A percentile compares a stretch with the other conserved stretches of the same genome.
Conservation (phyloP, 768 basidiomycete species). For the Podaxis rugospora region DNA sequence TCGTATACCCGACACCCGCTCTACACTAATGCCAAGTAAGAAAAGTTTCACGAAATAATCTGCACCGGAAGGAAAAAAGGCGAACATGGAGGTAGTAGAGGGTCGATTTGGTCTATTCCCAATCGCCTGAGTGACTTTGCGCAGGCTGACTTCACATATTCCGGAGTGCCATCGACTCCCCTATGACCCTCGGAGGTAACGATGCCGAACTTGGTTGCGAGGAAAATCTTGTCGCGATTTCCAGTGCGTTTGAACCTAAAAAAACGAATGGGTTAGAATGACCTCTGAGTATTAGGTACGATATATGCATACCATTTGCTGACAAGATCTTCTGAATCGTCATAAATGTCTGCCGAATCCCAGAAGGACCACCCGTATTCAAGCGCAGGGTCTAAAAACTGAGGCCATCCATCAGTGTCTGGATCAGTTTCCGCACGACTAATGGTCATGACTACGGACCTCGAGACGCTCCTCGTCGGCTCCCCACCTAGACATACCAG, state of each 20-base stretch:
- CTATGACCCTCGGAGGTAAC: conserved; percentile 11
- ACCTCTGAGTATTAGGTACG: not conserved
- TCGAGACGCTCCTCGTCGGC: conserved; percentile 58
- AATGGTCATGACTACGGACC: conserved; percentile 25
- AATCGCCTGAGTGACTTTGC: conserved; percentile 37
- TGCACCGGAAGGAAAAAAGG: not conserved
- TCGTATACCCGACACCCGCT: too few relatives aligned
- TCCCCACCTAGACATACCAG: conserved; percentile 36
- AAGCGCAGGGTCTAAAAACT: conserved; percentile 39
- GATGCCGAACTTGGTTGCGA: conserved; percentile 50
- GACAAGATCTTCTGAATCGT: conserved; percentile 37
- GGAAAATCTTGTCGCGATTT: conserved; percentile 49
- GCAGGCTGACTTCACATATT: conserved; percentile 33
- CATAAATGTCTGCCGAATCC: conserved; percentile 47
- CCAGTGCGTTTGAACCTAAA: conserved; percentile 47
- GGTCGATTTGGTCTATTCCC: conserved; percentile 37
- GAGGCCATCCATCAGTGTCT: not conserved
- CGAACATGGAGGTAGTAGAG: conserved; percentile 40
- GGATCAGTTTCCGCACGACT: not conserved
- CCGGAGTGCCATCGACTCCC: conserved; percentile 24
- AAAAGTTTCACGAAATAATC: not conserved
- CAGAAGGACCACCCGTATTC: conserved; percentile 40
- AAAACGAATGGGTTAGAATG: not conserved
- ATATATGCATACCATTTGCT: conserved; percentile 34
- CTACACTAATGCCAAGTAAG: not conserved